phyloP scores from a whole-genome alignment of 2,329 filamentous ascomycete genomes.

The Aspergillus udagawae region DNA sequence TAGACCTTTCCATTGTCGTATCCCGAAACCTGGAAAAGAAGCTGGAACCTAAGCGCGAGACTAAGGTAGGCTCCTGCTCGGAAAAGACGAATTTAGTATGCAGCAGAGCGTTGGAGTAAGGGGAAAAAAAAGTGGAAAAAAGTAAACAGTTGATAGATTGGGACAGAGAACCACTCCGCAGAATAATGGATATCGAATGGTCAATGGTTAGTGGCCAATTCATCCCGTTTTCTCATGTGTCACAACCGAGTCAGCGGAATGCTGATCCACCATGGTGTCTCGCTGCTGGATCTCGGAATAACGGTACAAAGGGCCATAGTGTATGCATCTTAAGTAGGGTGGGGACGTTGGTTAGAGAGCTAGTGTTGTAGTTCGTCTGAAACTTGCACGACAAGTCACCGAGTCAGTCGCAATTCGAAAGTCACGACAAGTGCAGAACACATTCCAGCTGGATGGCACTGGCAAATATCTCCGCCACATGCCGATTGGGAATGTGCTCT shows the following conservation, averaged over 20 bases:
- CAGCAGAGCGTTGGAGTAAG: background rate
- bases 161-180: background rate
- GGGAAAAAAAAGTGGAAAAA: background rate
- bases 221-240: slow-evolving; percentile 5
- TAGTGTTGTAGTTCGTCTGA: background rate
- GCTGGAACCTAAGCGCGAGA: background rate
- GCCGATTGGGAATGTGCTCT: background rate
- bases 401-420: background rate
- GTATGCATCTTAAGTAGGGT: background rate
- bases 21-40: background rate
- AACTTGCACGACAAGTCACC: background rate
- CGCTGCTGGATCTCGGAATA: slow-evolving; percentile 8
- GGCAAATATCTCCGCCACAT: background rate
- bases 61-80: background rate
- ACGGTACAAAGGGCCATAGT: background rate
- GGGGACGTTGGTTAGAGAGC: background rate
- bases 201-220: background rate
- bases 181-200: slow-evolving; percentile 1
- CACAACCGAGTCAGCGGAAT: slow-evolving; percentile 7
- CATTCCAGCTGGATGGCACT: background rate
- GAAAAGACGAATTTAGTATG: background rate
- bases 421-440: background rate
- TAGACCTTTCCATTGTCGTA: background rate
- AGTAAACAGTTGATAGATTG: background rate
- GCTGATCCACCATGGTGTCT: slow-evolving; percentile 2